Base-by-base conservation (phyloP, 2,329 filamentous ascomycete genomes). In the Hypoxylon sp. region DNA sequence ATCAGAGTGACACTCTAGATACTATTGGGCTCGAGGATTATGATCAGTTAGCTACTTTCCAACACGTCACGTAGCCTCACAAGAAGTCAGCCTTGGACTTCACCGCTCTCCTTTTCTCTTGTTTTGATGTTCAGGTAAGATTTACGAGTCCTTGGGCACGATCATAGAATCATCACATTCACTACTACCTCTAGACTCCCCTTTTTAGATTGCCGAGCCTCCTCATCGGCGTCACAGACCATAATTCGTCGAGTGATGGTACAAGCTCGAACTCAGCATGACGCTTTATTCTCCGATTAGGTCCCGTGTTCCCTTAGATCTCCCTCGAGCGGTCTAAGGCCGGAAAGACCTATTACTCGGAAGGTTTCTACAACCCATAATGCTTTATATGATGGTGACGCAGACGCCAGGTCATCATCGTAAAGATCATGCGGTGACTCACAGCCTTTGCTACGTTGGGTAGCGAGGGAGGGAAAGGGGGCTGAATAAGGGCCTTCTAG, bases 391-490 rank as follows among this genome's bases (percentile, higher is more conserved):
- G 40, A 48, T 31, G 45, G 56, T 56, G 38, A 33, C 41, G 56
- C 56, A 49, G 15, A 46, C 43, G 56, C 60, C 60, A 63, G 47
- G 26, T 63, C 60, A 63, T 55, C 59, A 55, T 8, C 48, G 24
- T 45, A 40, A 29, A 29, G 18, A 37, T 43, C 26, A 53, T 26
- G 11, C 38, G 45, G 49, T 47, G 26, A 43, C 21, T 43, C 49
- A 45, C 27, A 31, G 13, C 20, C 13, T 17, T 35, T 31, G 26
- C 52, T 42, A 54, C 18, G 29, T 53, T 37, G 41, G 53, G 53
- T 54, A 15, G n/a, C 15, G 37, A 63, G 10, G 11, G 13, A 24
- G 11, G 13, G 15, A 42, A 55, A 48, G 29, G 31, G 47, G 29
- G 35, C 33, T 18, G 46, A 48, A 49, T 9, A 48, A 38, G n/a